Conservation (phyloP, 1,284 basidiomycete genomes). For the Neonothopanus nambi region DNA sequence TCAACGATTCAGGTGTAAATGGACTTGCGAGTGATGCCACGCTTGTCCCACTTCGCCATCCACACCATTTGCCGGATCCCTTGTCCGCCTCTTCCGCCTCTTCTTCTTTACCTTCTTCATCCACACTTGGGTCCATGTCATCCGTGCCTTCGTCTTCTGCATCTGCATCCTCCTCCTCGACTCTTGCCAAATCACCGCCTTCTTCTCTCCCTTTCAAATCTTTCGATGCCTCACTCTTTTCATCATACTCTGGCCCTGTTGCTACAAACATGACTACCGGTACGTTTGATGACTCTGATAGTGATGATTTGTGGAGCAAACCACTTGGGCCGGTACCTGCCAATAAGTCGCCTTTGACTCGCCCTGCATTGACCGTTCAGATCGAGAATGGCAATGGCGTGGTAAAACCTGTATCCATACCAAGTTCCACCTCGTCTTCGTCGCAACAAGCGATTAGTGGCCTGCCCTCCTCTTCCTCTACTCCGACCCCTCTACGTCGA, state of each 20-base stretch:
- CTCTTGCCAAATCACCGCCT: background rate
- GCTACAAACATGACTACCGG: constrained; percentile 24
- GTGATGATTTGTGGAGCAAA: constrained; percentile 38
- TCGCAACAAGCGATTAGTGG: background rate
- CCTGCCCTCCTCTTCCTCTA: constrained; percentile 3
- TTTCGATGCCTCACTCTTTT: constrained; percentile 19
- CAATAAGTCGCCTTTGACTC: constrained; percentile 21
- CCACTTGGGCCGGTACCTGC: constrained; percentile 26
- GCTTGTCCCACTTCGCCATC: constrained; percentile 6
- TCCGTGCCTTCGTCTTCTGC: background rate
- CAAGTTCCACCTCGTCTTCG: constrained; percentile 21
- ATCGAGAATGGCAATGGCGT: constrained; percentile 27
- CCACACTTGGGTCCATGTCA: background rate
- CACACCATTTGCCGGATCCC: constrained; percentile 1
- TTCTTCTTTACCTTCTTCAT: constrained; percentile 1
- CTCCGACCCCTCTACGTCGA: background rate
- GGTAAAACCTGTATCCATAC: constrained; percentile 19
- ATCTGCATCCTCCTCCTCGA: background rate
- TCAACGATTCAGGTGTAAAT: constrained; percentile 18
- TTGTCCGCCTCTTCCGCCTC: constrained; percentile 2
- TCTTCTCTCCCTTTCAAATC: constrained; percentile 11
- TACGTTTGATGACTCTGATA: constrained; percentile 44
- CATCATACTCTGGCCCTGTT: constrained; percentile 19
- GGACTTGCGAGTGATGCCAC: constrained; percentile 1
- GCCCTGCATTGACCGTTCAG: constrained; percentile 44